Conservation (phyloP, 129 eudicot genomes). For the Dittrichia graveolens region DNA sequence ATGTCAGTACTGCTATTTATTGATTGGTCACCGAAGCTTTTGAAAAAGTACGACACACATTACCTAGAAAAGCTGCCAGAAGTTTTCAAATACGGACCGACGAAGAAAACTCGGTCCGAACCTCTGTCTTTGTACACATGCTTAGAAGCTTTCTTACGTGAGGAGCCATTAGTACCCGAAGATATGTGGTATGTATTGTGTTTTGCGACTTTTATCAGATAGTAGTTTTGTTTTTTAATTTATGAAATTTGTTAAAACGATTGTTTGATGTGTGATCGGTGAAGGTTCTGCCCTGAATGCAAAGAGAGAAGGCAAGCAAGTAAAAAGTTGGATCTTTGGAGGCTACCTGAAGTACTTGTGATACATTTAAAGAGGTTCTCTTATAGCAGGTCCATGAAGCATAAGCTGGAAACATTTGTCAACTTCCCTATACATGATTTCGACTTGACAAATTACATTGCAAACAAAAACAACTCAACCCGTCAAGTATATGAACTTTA, state of each 20-base stretch:
- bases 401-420: conserved; percentile 87
- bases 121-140: conserved; percentile 92
- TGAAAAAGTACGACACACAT: conserved; percentile 68
- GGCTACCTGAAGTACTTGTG: conserved; percentile 95
- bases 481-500: conserved; percentile 89
- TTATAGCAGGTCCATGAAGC: conserved; percentile 89
- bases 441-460: conserved; percentile 83
- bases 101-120: conserved; percentile 86
- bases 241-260: too few species aligned
- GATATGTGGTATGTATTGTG: conserved; percentile 87
- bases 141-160: conserved; percentile 91
- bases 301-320: conserved; percentile 96
- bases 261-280: conserved; percentile 21
- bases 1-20: conserved; percentile 73
- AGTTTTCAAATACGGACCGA: conserved; percentile 67
- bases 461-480: conserved; percentile 70
- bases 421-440: conserved; percentile 92
- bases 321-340: conserved; percentile 96
- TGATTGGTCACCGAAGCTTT: conserved; percentile 90
- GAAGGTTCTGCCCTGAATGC: conserved; percentile 94
- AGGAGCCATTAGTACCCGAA: conserved; percentile 98
- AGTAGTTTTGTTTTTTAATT: not conserved
- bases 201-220: not conserved
- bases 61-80: conserved; percentile 84
- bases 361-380: conserved; percentile 93